Evolutionary conservation across 352 stramenopile species (phyloP).

Genomic region (Peronospora belbahrii): DNA sequence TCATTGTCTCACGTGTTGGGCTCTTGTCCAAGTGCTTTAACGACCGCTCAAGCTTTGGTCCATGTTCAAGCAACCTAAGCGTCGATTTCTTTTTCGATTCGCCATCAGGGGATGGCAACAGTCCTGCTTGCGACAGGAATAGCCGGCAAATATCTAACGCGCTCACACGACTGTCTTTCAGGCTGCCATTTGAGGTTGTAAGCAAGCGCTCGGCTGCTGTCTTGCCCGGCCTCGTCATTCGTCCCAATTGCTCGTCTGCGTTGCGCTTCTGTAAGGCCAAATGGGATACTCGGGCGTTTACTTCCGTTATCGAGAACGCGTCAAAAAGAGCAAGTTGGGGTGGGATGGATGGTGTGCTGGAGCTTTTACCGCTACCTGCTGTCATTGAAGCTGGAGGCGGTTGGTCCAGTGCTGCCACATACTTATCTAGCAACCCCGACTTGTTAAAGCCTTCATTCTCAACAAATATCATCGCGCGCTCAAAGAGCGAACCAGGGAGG

Average conservation of each 20-base stretch:
- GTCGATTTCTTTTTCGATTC: slow-evolving; percentile 47
- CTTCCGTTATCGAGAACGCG: slow-evolving; percentile 82
- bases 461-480: slow-evolving; percentile 57
- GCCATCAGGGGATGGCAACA: slow-evolving; percentile 56
- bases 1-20: slow-evolving; percentile 86
- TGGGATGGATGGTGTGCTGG: slow-evolving; percentile 35
- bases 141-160: slow-evolving; percentile 75
- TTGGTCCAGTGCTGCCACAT: slow-evolving; percentile 62
- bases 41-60: slow-evolving; percentile 67
- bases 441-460: slow-evolving; percentile 66
- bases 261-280: slow-evolving; percentile 39
- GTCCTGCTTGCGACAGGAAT: slow-evolving; percentile 67
- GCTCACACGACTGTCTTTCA: slow-evolving; percentile 43
- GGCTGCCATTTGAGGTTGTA: slow-evolving; percentile 18
- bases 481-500: slow-evolving; percentile 55
- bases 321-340: slow-evolving; percentile 76
- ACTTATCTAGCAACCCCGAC: slow-evolving; percentile 68
- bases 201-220: slow-evolving; percentile 27
- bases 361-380: slow-evolving; percentile 23
- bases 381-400: slow-evolving; percentile 13
- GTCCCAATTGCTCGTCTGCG: slow-evolving; percentile 27
- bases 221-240: slow-evolving; percentile 37
- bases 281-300: slow-evolving; percentile 73
- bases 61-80: slow-evolving; percentile 64
- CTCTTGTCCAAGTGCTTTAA: slow-evolving; percentile 79